A percentile compares a stretch with the other conserved stretches of the same genome.
phyloP scores from a whole-genome alignment of 2,329 filamentous ascomycete species.

The Dactylellina drechsleri region DNA sequence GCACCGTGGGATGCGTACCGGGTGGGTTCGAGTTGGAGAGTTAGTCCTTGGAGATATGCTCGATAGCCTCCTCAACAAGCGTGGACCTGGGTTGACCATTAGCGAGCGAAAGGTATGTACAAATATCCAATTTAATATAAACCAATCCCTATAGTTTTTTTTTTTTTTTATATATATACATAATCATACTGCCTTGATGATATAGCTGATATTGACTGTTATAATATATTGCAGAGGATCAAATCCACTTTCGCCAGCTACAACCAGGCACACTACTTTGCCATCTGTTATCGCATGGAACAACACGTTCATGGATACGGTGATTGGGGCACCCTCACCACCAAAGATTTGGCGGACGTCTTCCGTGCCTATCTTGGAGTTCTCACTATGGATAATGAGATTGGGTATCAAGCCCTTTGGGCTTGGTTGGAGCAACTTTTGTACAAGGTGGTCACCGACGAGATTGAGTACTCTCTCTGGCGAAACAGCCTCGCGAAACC shows the following conservation, averaged over 20 bases:
- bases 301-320: conserved; percentile 40
- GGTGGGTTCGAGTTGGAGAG: not conserved
- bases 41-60: not conserved
- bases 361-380: conserved; percentile 43
- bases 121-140: no score
- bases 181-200: no score
- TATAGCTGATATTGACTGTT: no score
- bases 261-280: conserved; percentile 46
- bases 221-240: conserved; percentile 35
- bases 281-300: conserved; percentile 46
- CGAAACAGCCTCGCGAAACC: no score
- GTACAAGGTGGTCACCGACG: conserved; percentile 1
- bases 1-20: no score
- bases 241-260: conserved; percentile 29
- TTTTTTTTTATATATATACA: no score
- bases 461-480: conserved; percentile 38
- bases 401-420: conserved; percentile 8
- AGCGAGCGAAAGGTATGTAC: conserved; percentile 5
- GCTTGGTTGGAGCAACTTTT: conserved; percentile 24
- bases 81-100: not conserved
- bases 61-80: not conserved
- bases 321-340: conserved; percentile 35
- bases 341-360: conserved; percentile 34
- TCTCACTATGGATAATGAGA: conserved; percentile 22
- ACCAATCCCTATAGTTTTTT: no score